These are phyloP conservation scores for Diversispora epigaea DNA, from an alignment of 192 early-diverging fungal genomes.

Conservation along the genomic window DNA sequence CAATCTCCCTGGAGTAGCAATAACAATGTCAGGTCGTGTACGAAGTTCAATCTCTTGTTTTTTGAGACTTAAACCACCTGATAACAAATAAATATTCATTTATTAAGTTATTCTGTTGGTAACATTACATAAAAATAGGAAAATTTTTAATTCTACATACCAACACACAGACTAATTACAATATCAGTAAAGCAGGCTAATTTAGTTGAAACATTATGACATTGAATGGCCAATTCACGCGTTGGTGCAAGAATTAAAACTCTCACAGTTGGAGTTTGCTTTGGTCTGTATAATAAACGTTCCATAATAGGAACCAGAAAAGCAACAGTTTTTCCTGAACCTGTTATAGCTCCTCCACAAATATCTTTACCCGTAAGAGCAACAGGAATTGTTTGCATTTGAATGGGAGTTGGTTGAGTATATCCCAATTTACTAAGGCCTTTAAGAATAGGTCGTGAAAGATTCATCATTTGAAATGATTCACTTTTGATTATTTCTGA, in stretches of 20 bases:
- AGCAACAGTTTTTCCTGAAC: slow-evolving; percentile 97
- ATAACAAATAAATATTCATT: not conserved
- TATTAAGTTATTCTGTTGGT: not conserved
- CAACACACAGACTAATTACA: slow-evolving; percentile 79
- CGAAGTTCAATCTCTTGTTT: slow-evolving; percentile 85
- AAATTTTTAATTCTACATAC: slow-evolving; percentile 27
- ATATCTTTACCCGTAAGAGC: slow-evolving; percentile 96
- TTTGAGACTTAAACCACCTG: slow-evolving; percentile 83
- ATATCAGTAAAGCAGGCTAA: slow-evolving; percentile 89
- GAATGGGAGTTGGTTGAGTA: slow-evolving; percentile 91
- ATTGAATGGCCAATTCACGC: slow-evolving; percentile 96
- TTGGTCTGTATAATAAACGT: slow-evolving; percentile 87
- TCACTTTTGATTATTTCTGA: slow-evolving; percentile 35
- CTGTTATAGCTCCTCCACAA: slow-evolving; percentile 96
- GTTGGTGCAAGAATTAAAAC: slow-evolving; percentile 95
- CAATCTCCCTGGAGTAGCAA: slow-evolving; percentile 97
- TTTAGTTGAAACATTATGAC: slow-evolving; percentile 86
- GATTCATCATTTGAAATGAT: slow-evolving; percentile 88
- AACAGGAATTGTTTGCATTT: slow-evolving; percentile 87
- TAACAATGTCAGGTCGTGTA: slow-evolving; percentile 86
- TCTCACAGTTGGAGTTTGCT: slow-evolving; percentile 71
- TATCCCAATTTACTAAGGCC: slow-evolving; percentile 88
- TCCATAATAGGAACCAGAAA: slow-evolving; percentile 96
- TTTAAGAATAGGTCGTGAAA: slow-evolving; percentile 94
- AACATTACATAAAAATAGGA: not conserved